phyloP scores from a whole-genome alignment of 1,284 basidiomycete species.

The Mycena citricolor region DNA sequence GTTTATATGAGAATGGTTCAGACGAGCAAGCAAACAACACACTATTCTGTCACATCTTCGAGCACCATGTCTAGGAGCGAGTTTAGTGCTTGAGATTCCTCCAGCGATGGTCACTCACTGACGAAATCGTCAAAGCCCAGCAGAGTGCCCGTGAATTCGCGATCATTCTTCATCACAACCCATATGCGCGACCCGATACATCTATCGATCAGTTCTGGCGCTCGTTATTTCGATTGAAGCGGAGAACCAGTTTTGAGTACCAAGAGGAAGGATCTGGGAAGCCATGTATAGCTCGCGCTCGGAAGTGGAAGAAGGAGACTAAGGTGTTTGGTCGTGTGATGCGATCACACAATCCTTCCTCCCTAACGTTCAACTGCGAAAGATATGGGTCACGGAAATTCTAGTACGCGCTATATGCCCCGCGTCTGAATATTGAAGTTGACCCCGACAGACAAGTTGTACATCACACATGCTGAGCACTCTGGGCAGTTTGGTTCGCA shows the following conservation, averaged over 20 bases:
- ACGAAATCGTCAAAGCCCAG: conserved; percentile 99
- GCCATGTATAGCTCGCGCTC: too few relatives aligned
- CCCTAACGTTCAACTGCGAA: too few relatives aligned
- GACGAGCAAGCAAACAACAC: conserved; percentile 19
- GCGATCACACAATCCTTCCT: too few relatives aligned
- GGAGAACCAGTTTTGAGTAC: conserved; percentile 27
- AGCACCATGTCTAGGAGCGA: conserved; percentile 88
- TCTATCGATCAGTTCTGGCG: conserved; percentile 85
- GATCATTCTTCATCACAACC: conserved; percentile 96
- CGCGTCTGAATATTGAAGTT: background rate
- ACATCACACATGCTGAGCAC: conserved; percentile 85
- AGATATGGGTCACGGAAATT: conserved; percentile 89
- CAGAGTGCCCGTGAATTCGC: conserved; percentile 94
- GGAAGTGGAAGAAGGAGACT: too few relatives aligned
- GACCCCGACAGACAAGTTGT: conserved; percentile 58
- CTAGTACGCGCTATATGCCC: conserved; percentile 29
- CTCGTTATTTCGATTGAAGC: conserved; percentile 10
- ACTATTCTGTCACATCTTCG: conserved; percentile 98
- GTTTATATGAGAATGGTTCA: conserved; percentile 1
- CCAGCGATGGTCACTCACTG: conserved; percentile 68
- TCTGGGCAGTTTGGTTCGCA: conserved; percentile 75
- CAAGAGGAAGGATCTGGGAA: conserved; percentile 56
- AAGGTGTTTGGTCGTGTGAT: too few relatives aligned
- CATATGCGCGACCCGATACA: conserved; percentile 94
- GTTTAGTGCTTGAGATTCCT: conserved; percentile 4